These are phyloP conservation scores for Lichtheimia ramosa DNA, from an alignment of 371 early-diverging fungal species.

Conservation along the genomic window DNA sequence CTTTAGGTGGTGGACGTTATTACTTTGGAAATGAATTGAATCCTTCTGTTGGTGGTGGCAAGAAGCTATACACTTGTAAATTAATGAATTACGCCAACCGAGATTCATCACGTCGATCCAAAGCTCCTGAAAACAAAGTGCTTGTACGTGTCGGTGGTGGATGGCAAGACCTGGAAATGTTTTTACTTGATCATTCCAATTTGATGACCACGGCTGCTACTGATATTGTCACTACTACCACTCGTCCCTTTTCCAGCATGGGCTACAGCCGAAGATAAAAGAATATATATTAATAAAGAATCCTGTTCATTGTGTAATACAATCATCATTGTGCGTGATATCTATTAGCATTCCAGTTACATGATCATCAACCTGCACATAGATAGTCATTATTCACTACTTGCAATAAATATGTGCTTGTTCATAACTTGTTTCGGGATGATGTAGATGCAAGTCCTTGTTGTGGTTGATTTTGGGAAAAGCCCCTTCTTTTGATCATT, in stretches of 20 bases:
- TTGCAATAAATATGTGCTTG: no score
- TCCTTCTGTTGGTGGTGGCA: conserved; percentile 41
- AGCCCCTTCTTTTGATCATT: no score
- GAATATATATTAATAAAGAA: not conserved
- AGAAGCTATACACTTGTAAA: conserved; percentile 50
- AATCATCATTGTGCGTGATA: no score
- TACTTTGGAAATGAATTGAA: conserved; percentile 60
- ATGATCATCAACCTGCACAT: not conserved
- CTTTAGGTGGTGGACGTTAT: conserved; percentile 50
- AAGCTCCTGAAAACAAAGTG: conserved; percentile 47
- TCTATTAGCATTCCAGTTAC: not conserved
- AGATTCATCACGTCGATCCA: conserved; percentile 13
- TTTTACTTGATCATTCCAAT: conserved; percentile 51
- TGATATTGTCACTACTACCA: not conserved
- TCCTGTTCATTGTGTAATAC: no score
- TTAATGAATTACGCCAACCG: conserved; percentile 44
- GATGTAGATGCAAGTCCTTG: no score
- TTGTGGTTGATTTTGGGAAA: no score
- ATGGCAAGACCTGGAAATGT: conserved; percentile 68
- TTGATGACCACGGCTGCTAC: conserved; percentile 25
- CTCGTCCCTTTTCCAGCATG: not conserved
- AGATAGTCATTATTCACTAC: not conserved
- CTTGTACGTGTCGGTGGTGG: conserved; percentile 71
- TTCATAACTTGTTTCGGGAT: no score
- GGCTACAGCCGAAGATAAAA: not conserved